Percentiles rank a stretch among this genome's conserved stretches.
phyloP scores from a whole-genome alignment of 176 grass and related monocot species.

The Elymus sibiricus region DNA sequence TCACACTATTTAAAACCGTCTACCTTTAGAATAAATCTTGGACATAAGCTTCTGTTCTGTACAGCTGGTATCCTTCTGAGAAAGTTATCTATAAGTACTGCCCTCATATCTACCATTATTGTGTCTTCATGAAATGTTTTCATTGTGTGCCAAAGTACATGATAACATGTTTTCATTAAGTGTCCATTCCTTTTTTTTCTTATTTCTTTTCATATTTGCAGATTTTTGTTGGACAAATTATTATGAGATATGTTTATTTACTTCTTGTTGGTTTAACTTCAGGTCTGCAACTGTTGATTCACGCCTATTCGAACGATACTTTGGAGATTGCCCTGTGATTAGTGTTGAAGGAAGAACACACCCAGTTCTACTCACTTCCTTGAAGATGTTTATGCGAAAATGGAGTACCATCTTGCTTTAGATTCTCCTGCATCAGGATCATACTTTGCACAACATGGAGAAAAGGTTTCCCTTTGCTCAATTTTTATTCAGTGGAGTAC shows the following conservation, averaged over 20 bases:
- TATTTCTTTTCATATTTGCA: too few relatives aligned
- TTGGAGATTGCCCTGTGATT: too few relatives aligned
- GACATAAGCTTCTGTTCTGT: slow-evolving; percentile 68
- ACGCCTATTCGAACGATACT: too few relatives aligned
- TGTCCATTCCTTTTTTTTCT: too few relatives aligned
- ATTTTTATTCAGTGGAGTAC: slow-evolving; percentile 6
- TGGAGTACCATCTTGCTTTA: slow-evolving; percentile 72
- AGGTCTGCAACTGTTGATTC: too few relatives aligned
- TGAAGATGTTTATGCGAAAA: slow-evolving; percentile 87
- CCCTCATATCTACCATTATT: background rate
- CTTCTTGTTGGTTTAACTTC: too few relatives aligned
- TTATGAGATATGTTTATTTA: too few relatives aligned
- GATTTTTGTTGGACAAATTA: too few relatives aligned
- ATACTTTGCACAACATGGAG: slow-evolving; percentile 45
- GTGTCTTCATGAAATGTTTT: slow-evolving; percentile 18
- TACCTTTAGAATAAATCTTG: too few relatives aligned
- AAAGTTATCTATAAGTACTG: slow-evolving; percentile 66
- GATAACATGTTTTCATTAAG: slow-evolving; percentile 18
- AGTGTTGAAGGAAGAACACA: too few relatives aligned
- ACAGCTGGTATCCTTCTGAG: slow-evolving; percentile 92
- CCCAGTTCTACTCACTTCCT: slow-evolving; percentile 43
- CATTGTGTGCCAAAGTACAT: slow-evolving; percentile 14
- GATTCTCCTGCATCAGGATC: slow-evolving; percentile 85
- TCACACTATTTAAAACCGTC: too few relatives aligned
- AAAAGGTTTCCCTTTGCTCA: slow-evolving; percentile 43